Evolutionary conservation across 202 grass and related monocot species (phyloP), one percentile per base, ranked within the genome.

Genomic region (Eragrostis tef): DNA sequence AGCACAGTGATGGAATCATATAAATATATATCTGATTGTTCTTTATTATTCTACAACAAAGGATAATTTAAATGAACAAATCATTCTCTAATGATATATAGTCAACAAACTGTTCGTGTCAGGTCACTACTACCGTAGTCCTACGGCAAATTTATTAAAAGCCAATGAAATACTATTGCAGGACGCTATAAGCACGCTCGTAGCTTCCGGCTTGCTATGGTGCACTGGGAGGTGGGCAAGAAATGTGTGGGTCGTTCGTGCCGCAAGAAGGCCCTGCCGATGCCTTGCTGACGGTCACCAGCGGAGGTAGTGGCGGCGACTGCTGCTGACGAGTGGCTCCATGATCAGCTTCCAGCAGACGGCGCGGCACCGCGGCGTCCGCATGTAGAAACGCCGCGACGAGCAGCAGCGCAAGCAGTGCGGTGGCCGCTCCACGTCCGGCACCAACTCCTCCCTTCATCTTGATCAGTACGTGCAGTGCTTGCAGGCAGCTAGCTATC

Each of bases 331-430:
- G 0, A 20, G 52, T 6, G 9, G 22, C 54, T 6, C 2, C 25
- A 44, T 26, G 41, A 31, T 12, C 44, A 31, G 76, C 62, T 67
- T 45, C 76, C 1, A 53, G 62, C 17, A 65, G 62, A 27, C 76
- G 46, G 27, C 34, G 34, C 34, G 34, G 34, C 34, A 39, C 34
- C 34, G 46, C 29, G 6, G 45, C 46, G 17, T 65, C 62, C 4
- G 76, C 46, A 21, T 79, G 26, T 62, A 67, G 11, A 26, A 11
- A 57, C 16, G 47, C 15, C 8, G 70, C 12, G 10, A 29, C 22
- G 6, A 49, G 22, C 21, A 48, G 12, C 45, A 48, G 44, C 2
- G 64, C 36, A 67, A 67, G 64, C 34, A 39, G 34, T 5, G 34
- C 34, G 34, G 34, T 6, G 34, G 34, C 34, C 34, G 34, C 34